Base-by-base conservation (phyloP, 805 yeast genomes). In the Kuraishia cidri region DNA sequence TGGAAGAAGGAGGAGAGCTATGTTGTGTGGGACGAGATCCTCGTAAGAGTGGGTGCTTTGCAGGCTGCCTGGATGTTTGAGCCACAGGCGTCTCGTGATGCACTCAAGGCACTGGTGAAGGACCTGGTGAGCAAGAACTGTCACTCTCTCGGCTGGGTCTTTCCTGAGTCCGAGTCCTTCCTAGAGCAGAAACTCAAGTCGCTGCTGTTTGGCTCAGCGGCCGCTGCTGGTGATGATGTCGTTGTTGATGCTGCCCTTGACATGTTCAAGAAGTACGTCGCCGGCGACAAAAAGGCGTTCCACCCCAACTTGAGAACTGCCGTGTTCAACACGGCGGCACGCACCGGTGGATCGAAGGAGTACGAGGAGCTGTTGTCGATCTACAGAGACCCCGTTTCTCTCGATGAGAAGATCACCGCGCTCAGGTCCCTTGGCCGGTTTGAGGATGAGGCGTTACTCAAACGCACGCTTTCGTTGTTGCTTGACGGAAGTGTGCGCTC, bases 401-500 rank as follows among this genome's bases (percentile, higher is more conserved):
- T 72, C 31, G 87, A 78, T 46, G 88, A 80, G 50, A 81, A 78
- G 48, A 58, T 72, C 40, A 62, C 76, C 17, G 90, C 92, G 8
- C 69, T 86, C 47, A 66, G 77, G 50, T 51, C 81, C 8, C 62
- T 85, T 30, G 94, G 94, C 47, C 52, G 66, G 41, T 77, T 80
- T 47, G 69, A 62, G 37, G 69, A 72, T 33, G 56, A 62, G 3
- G 60, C 62, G 33, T 56, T 78, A 33, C 62, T 75, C 36, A 59
- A 71, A 45, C 73, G 72, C 62, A 72, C 83, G 5, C 59, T 78
- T 19, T 65, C 58, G 3, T 64, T 66, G 57, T 4, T 65, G 64
- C 78, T 9, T 58, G 81, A 81, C 57, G 74, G 97, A 47, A 78
- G 92, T 0, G 94, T 78, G 11, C 83, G 64, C 58, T 36, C 55